A percentile compares a stretch with the other conserved stretches of the same genome.
Conservation (phyloP, 768 basidiomycete genomes). For the Gelatoporia subvermispora region DNA sequence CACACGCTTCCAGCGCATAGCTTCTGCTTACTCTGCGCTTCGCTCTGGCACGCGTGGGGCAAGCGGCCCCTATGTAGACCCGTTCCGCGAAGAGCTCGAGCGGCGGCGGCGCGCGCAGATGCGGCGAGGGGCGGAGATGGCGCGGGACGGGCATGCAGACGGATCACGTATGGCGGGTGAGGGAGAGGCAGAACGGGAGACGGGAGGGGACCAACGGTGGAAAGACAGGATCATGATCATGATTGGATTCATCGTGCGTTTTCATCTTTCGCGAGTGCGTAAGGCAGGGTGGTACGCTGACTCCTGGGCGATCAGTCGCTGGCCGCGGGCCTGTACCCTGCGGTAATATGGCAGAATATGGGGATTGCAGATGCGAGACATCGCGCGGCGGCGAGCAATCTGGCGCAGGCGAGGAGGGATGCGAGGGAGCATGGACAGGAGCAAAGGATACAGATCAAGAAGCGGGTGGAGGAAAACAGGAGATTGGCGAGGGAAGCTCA, state of each 20-base stretch:
- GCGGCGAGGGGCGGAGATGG: conserved; percentile 7
- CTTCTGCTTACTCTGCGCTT: conserved; percentile 57
- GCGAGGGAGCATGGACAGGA: conserved; percentile 51
- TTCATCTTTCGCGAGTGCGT: background rate
- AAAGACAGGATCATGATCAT: conserved; percentile 46
- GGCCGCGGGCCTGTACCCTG: conserved; percentile 40
- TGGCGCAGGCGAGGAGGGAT: conserved; percentile 54
- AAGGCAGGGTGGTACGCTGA: background rate
- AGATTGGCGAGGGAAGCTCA: conserved; percentile 7
- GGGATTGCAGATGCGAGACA: conserved; percentile 40
- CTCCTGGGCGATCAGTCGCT: conserved; percentile 33
- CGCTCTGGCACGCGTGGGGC: conserved; percentile 28
- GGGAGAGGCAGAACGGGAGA: conserved; percentile 22
- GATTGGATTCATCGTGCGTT: conserved; percentile 46
- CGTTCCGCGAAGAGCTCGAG: conserved; percentile 47
- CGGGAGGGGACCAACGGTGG: conserved; percentile 40
- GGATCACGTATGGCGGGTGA: conserved; percentile 5
- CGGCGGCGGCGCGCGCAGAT: conserved; percentile 34
- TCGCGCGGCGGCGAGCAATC: conserved; percentile 47
- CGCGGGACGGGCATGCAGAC: background rate
- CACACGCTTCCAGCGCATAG: conserved; percentile 59
- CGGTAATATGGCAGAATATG: conserved; percentile 31
- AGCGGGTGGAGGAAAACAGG: conserved; percentile 38
- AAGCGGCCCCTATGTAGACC: conserved; percentile 30
- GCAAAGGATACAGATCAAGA: conserved; percentile 45